These are phyloP conservation scores for Aspergillus novofumigatus DNA, from an alignment of 2,329 filamentous ascomycete species.

Conservation along the genomic window DNA sequence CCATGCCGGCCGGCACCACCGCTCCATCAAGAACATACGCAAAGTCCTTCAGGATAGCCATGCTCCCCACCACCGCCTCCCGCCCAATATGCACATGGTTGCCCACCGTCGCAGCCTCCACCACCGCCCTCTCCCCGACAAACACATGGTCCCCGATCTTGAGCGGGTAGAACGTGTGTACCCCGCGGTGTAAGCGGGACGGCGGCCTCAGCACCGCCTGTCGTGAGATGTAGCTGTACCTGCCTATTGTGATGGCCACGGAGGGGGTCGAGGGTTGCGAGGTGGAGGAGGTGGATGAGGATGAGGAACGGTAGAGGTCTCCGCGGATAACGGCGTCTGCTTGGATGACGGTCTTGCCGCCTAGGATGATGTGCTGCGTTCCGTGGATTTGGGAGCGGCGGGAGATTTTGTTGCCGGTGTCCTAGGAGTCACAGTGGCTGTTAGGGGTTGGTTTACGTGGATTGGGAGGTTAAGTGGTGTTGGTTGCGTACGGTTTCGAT, in stretches of 20 bases:
- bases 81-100: conserved; percentile 82
- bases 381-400: conserved; percentile 87
- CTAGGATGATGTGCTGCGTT: conserved; percentile 96
- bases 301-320: conserved; percentile 63
- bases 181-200: conserved; percentile 72
- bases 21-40: conserved; percentile 81
- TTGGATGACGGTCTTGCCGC: conserved; percentile 93
- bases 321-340: conserved; percentile 91
- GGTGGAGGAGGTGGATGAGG: conserved; percentile 20
- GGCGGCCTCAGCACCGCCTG: conserved; percentile 78
- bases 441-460: conserved; percentile 7
- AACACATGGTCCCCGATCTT: conserved; percentile 95
- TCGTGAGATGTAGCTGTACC: conserved; percentile 83
- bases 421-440: conserved; percentile 48
- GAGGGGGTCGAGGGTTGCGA: conserved; percentile 29
- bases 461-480: not conserved
- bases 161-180: conserved; percentile 66
- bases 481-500: conserved; percentile 75
- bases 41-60: conserved; percentile 90
- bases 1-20: conserved; percentile 81
- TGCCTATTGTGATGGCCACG: conserved; percentile 73
- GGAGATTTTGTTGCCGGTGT: conserved; percentile 97
- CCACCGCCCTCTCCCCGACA: conserved; percentile 67
- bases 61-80: conserved; percentile 73
- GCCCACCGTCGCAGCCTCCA: conserved; percentile 79